These are phyloP conservation scores for Geranium brycei DNA, from an alignment of 345 rosid species.

Conservation along the genomic window DNA sequence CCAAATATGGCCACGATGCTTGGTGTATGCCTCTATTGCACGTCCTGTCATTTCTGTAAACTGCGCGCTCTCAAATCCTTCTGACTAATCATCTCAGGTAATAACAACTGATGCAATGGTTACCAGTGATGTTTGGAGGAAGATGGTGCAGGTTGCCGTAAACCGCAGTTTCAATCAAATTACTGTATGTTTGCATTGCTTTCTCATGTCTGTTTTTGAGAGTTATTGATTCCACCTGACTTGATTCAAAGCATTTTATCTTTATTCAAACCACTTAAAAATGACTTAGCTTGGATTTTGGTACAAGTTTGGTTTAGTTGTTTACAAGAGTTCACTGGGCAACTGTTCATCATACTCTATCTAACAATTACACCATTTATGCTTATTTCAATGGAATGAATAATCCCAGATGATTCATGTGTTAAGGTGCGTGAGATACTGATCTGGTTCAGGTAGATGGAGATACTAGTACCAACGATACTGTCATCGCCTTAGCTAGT, in stretches of 20 bases:
- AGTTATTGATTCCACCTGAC: slow-evolving; percentile 6
- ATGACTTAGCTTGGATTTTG: no score
- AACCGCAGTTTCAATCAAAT: slow-evolving; percentile 93
- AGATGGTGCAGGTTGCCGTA: slow-evolving; percentile 75
- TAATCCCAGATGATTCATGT: background rate
- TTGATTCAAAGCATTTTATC: background rate
- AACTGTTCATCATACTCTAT: background rate
- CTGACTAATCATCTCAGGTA: slow-evolving; percentile 41
- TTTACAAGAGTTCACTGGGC: background rate
- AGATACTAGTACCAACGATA: slow-evolving; percentile 88
- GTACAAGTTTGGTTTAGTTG: background rate
- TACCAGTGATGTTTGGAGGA: slow-evolving; percentile 77
- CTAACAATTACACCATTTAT: background rate
- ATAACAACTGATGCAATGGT: slow-evolving; percentile 82
- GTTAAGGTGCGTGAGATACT: slow-evolving; percentile 6
- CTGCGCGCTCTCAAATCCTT: slow-evolving; percentile 3
- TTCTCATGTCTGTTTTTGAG: background rate
- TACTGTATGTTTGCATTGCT: slow-evolving; percentile 40
- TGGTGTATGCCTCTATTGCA: slow-evolving; percentile 50
- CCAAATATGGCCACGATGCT: slow-evolving; percentile 97
- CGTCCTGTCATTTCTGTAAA: slow-evolving; percentile 6
- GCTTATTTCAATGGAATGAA: background rate
- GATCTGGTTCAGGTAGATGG: slow-evolving; percentile 71
- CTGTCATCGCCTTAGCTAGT: slow-evolving; percentile 83
- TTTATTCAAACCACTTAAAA: no score